These are phyloP conservation scores for Colletotrichum sp. DNA, from an alignment of 2,329 filamentous ascomycete genomes.

Conservation along the genomic window DNA sequence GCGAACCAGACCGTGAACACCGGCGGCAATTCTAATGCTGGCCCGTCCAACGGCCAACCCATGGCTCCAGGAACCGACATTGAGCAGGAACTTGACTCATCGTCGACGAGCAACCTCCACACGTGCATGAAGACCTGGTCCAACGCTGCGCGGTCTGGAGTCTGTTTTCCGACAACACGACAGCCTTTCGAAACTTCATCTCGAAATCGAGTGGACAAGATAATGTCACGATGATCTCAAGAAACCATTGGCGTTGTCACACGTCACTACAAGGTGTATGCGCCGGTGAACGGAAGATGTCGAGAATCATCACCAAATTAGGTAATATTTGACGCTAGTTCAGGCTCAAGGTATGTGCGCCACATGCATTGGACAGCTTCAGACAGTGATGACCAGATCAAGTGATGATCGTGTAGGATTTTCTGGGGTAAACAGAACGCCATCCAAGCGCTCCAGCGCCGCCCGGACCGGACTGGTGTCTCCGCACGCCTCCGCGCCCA, in stretches of 20 bases:
- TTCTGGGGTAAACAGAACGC: neutral
- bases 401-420: neutral
- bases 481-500: neutral
- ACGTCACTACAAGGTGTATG: neutral
- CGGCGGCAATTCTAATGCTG: neutral
- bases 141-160: neutral
- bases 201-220: neutral
- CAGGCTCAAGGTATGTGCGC: neutral
- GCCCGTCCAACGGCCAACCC: neutral
- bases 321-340: neutral
- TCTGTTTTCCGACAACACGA: neutral
- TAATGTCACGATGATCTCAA: slow-evolving; percentile 1
- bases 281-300: neutral
- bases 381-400: neutral
- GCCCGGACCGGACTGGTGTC: neutral
- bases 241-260: neutral
- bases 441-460: neutral
- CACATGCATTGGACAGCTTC: neutral
- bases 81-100: neutral
- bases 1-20: neutral
- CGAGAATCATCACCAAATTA: neutral
- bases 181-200: neutral
- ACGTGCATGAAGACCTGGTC: neutral
- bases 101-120: neutral
- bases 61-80: neutral